These are phyloP conservation scores for Stagonosporopsis chrysanthemi DNA, from an alignment of 2,329 filamentous ascomycete species.

Conservation along the genomic window DNA sequence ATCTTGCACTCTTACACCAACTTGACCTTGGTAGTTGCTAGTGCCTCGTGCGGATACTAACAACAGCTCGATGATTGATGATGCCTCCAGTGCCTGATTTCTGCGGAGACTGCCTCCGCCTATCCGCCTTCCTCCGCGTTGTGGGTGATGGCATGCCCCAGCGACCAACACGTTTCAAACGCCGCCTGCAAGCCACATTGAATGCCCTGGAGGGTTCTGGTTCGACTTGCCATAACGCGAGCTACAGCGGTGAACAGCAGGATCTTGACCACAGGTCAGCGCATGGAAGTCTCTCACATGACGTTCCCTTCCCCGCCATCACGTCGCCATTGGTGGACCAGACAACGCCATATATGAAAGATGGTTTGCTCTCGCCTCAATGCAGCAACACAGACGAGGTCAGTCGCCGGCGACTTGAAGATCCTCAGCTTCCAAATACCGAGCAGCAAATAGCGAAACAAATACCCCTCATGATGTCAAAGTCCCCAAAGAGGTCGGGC, in stretches of 20 bases:
- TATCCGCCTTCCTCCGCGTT: constrained; percentile 35
- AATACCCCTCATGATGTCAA: neutral
- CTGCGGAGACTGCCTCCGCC: constrained; percentile 32
- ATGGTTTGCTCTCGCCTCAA: neutral
- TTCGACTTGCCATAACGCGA: neutral
- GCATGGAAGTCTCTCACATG: neutral
- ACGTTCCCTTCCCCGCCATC: neutral
- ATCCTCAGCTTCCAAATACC: neutral
- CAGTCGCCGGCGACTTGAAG: neutral
- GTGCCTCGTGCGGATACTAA: neutral
- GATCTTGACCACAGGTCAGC: neutral
- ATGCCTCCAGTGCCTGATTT: constrained; percentile 38
- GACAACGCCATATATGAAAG: neutral
- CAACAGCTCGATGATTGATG: neutral
- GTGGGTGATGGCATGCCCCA: constrained; percentile 33
- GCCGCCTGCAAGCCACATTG: constrained; percentile 4
- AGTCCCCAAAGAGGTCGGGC: neutral
- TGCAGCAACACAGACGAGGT: neutral
- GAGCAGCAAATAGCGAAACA: neutral
- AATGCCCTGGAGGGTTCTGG: neutral
- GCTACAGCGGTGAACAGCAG: neutral
- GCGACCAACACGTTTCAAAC: constrained; percentile 34
- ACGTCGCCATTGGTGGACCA: neutral
- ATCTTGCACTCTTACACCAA: neutral
- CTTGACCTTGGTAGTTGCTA: neutral